These are phyloP conservation scores for Miscanthus lutarioriparius DNA, from an alignment of 176 grass and related monocot genomes.

Conservation along the genomic window DNA sequence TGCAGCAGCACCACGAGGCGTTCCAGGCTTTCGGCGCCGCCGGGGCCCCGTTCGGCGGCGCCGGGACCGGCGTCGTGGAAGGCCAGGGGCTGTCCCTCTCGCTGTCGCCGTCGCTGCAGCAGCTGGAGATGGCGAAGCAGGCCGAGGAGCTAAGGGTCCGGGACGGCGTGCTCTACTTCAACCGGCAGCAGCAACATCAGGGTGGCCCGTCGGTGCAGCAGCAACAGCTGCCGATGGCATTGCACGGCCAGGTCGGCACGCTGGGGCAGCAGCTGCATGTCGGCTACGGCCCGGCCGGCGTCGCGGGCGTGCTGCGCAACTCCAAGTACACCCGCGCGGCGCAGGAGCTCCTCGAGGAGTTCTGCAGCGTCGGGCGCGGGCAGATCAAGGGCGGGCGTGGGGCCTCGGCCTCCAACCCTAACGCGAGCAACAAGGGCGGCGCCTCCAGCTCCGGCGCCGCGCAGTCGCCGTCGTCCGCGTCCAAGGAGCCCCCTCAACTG, in stretches of 20 bases:
- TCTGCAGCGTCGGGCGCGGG: constrained; percentile 88
- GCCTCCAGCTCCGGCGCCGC: constrained; percentile 54
- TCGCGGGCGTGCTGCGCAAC: constrained; percentile 72
- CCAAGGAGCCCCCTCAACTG: constrained; percentile 69
- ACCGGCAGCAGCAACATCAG: constrained; percentile 56
- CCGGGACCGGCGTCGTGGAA: constrained; percentile 56
- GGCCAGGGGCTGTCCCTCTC: constrained; percentile 87
- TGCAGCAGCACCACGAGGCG: constrained; percentile 75
- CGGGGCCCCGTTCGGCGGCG: constrained; percentile 45
- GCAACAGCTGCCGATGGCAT: constrained; percentile 60
- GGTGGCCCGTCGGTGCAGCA: constrained; percentile 37
- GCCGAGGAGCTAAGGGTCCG: constrained; percentile 80
- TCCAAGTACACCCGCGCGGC: constrained; percentile 85
- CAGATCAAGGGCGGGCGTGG: constrained; percentile 56
- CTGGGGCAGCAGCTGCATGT: constrained; percentile 58
- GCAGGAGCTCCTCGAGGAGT: constrained; percentile 95
- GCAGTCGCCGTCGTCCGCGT: constrained; percentile 58
- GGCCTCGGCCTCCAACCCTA: constrained; percentile 56
- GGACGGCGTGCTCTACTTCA: constrained; percentile 87
- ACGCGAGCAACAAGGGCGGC: constrained; percentile 28
- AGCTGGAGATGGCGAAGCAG: constrained; percentile 94
- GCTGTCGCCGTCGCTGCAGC: constrained; percentile 81
- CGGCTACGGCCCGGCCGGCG: constrained; percentile 60
- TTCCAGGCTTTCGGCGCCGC: constrained; percentile 70
- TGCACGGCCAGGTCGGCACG: constrained; percentile 62